These are phyloP conservation scores for Nemania sp. DNA, from an alignment of 2,329 filamentous ascomycete species.

Conservation along the genomic window DNA sequence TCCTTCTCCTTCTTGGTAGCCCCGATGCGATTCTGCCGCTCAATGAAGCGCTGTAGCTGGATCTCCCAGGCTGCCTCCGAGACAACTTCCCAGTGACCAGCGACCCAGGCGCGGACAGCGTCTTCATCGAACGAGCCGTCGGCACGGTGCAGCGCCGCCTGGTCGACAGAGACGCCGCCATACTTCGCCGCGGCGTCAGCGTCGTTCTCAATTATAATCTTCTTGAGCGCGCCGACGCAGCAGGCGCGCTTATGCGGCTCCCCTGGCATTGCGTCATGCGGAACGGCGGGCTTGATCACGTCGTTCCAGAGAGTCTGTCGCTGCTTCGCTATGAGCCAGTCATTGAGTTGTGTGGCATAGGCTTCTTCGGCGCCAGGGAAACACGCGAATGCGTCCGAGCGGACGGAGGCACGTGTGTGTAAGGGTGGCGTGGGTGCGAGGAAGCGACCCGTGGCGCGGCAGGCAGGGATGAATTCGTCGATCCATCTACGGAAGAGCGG, in stretches of 20 bases:
- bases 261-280: conserved; percentile 22
- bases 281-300: conserved; percentile 48
- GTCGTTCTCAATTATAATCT: conserved; percentile 53
- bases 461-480: conserved; percentile 63
- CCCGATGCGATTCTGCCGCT: neutral
- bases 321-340: conserved; percentile 48
- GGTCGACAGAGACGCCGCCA: too few species aligned
- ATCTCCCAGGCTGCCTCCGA: neutral
- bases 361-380: conserved; percentile 51
- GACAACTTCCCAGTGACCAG: conserved; percentile 37
- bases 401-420: conserved; percentile 55
- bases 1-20: conserved; percentile 13
- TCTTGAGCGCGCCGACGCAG: conserved; percentile 50
- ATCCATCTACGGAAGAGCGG: conserved; percentile 63
- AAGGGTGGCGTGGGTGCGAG: conserved; percentile 25
- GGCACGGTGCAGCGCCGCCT: conserved; percentile 36
- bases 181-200: conserved; percentile 23
- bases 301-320: conserved; percentile 48
- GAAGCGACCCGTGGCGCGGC: conserved; percentile 47
- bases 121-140: conserved; percentile 51
- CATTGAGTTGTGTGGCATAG: conserved; percentile 48
- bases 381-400: conserved; percentile 53
- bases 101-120: conserved; percentile 48
- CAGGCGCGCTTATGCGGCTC: conserved; percentile 37
- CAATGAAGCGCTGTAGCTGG: neutral